phyloP scores from a whole-genome alignment of 805 yeast genomes.

The Starmerella cellae region DNA sequence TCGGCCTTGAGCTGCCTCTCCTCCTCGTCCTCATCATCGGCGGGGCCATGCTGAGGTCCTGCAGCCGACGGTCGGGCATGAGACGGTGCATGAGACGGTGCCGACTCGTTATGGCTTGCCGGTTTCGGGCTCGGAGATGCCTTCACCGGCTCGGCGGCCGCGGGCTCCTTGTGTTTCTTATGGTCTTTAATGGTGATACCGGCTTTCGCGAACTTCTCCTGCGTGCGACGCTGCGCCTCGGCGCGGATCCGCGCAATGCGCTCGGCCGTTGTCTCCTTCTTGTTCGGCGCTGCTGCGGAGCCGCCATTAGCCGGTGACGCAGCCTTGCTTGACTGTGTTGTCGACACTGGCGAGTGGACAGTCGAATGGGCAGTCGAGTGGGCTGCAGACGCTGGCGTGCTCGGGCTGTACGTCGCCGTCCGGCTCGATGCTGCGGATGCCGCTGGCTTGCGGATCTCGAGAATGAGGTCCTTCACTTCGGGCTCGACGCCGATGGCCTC shows the following conservation, averaged over 20 bases:
- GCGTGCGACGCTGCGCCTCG: conserved; percentile 22
- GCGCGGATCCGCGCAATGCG: conserved; percentile 24
- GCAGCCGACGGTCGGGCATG: not conserved
- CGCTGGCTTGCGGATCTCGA: conserved; percentile 32
- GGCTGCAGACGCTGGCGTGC: not conserved
- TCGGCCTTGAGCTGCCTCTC: conserved; percentile 29
- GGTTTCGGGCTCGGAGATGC: too few relatives aligned
- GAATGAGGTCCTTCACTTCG: conserved; percentile 51
- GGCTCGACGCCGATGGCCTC: conserved; percentile 63
- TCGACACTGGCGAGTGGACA: not conserved
- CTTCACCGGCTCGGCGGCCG: not conserved
- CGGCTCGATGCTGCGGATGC: not conserved
- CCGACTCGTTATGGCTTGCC: not conserved
- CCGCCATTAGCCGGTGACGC: too few relatives aligned
- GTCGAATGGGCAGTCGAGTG: not conserved
- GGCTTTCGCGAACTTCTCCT: conserved; percentile 22
- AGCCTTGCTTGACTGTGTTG: not conserved
- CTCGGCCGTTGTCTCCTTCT: conserved; percentile 21
- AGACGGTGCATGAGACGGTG: not conserved
- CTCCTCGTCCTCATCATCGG: conserved; percentile 29
- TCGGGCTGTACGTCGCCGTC: not conserved
- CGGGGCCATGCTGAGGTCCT: not conserved
- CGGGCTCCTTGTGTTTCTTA: not conserved
- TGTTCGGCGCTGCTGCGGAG: conserved; percentile 3
- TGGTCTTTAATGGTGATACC: conserved; percentile 17